These are phyloP conservation scores for Spongospora subterranea DNA, from an alignment of 208 protist genomes.

Conservation along the genomic window DNA sequence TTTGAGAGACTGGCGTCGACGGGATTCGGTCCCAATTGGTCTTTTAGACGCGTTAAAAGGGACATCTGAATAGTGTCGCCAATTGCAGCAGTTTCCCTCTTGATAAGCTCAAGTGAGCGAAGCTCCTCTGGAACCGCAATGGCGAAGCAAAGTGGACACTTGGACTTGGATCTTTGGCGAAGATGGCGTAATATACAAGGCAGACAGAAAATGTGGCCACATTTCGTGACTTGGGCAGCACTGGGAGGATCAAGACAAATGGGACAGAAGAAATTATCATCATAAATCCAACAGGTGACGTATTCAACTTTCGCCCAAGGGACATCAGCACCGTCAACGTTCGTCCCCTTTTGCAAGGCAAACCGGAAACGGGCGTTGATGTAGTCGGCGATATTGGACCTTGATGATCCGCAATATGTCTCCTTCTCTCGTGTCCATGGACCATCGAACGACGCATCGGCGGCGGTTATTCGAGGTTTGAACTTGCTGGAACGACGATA, in stretches of 20 bases:
- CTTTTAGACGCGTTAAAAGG: not conserved
- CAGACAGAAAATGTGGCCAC: constrained; percentile 63
- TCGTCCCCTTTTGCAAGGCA: not conserved
- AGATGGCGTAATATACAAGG: constrained; percentile 59
- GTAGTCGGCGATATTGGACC: not conserved
- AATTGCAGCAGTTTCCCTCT: not conserved
- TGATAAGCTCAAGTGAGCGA: not conserved
- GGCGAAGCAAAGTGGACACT: constrained; percentile 62
- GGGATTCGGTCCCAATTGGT: not conserved
- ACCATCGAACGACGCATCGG: too few species aligned
- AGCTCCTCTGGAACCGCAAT: constrained; percentile 9
- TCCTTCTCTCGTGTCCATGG: too few species aligned
- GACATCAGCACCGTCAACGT: not conserved
- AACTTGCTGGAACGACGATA: too few species aligned
- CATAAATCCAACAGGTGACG: not conserved
- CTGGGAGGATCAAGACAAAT: constrained; percentile 59
- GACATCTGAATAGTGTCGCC: not conserved
- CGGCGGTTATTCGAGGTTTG: too few species aligned
- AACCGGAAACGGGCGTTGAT: constrained; percentile 36
- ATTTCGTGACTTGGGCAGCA: constrained; percentile 36
- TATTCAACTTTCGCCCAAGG: not conserved
- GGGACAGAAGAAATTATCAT: constrained; percentile 44
- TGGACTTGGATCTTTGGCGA: not conserved
- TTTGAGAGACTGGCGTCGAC: not conserved
- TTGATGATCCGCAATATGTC: too few species aligned